Base-by-base conservation (phyloP, 2,329 filamentous ascomycete genomes). In the Aspergillus versicolor region DNA sequence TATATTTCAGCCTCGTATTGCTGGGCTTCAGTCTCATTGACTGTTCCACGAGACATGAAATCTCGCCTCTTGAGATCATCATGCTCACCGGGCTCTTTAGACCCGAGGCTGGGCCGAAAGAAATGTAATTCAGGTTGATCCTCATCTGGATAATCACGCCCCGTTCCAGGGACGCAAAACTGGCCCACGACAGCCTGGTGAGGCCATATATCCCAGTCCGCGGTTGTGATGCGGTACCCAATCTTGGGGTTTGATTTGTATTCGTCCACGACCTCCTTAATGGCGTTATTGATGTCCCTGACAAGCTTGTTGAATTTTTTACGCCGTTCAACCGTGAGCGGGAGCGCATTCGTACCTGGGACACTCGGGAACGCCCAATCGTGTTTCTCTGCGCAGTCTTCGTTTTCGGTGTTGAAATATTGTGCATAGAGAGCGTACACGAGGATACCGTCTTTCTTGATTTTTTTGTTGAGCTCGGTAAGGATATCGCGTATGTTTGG, bases 61-160 rank as follows among this genome's bases (percentile, higher is more conserved):
- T n/a, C 41, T 37, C 17, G 24, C 15, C 22, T 34, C 46, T 52
- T 52, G 27, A 45, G 30, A 3, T 17, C 41, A 27, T 52, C 40
- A 44, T 37, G n/a, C 4, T 4, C 13, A 24, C 27, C 27, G 27
- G 30, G 11, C n/a, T 22, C 32, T 7, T n/a, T 24, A 22, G 17
- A 17, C 40, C 27, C 12, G n/a, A 55, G 51, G 15, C 45, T 30
- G 3, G 37, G 60, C 55, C 73, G 72, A 64, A 75, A 63, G 58
- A 74, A 75, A 19, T 68, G 67, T 58, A 74, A 51, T 17, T 73
- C 62, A 1, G 62, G 61, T 52, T 73, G 70, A 2, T 63, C 47
- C 1, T 59, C 52, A 55, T 75, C 72, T 4, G 71, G 70, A 52
- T 50, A 60, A 40, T 42, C 19, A 6, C 59, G 61, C 5, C 41